These are phyloP conservation scores for Sordariomycetes sp. DNA, from an alignment of 2,329 filamentous ascomycete species.

Conservation along the genomic window DNA sequence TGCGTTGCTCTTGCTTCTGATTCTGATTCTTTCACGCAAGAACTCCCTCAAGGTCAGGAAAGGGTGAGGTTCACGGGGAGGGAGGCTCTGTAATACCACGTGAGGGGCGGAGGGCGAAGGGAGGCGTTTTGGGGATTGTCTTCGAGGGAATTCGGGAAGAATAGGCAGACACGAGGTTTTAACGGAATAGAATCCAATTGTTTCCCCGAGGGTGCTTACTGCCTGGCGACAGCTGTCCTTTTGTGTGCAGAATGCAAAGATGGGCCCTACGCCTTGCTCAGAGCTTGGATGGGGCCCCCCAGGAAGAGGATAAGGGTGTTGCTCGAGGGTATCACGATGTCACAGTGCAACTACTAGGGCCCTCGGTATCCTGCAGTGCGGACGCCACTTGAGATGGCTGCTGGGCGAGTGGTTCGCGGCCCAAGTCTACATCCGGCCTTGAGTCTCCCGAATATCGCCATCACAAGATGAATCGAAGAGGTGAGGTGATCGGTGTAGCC, in stretches of 20 bases:
- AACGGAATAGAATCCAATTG: not conserved
- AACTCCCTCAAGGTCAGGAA: not conserved
- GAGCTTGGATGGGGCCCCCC: not conserved
- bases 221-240: not conserved
- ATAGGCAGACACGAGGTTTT: not conserved
- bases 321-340: not conserved
- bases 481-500: too few relatives aligned
- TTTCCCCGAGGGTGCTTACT: not conserved
- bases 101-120: not conserved
- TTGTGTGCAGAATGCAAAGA: not conserved
- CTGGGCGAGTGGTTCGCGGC: too few relatives aligned
- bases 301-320: not conserved
- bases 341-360: too few relatives aligned
- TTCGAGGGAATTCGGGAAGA: not conserved
- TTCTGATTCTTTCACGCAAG: not conserved
- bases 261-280: not conserved
- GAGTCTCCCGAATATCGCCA: too few relatives aligned
- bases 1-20: not conserved
- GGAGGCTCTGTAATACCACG: not conserved
- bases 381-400: too few relatives aligned
- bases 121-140: not conserved
- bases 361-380: too few relatives aligned
- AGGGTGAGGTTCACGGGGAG: not conserved
- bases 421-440: too few relatives aligned
- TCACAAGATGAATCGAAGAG: too few relatives aligned